Evolutionary conservation across 345 rosid genomes (phyloP).

Genomic region (Bruguiera sexangula): DNA sequence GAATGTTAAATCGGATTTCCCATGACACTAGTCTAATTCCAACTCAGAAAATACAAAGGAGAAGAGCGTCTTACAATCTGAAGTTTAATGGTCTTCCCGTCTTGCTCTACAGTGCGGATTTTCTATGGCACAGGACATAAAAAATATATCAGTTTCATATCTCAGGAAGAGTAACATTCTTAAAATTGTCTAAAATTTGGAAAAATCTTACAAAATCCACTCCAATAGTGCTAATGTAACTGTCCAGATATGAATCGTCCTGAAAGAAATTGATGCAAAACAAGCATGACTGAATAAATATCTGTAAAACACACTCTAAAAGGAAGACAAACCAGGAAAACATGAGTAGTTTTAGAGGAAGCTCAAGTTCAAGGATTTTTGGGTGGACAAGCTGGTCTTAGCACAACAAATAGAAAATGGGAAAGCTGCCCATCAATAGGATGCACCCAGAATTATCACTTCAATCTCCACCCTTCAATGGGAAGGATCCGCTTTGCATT

Average conservation of each 20-base stretch:
- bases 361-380: not conserved
- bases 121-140: constrained; percentile 36
- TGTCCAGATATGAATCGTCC: constrained; percentile 95
- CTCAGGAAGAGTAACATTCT: not conserved
- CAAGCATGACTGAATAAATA: not conserved
- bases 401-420: too few species aligned
- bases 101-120: constrained; percentile 92
- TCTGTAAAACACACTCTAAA: not conserved
- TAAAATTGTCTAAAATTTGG: not conserved
- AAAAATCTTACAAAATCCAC: constrained; percentile 75
- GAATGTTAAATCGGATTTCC: not conserved
- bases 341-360: not conserved
- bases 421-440: too few species aligned
- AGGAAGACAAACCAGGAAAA: not conserved
- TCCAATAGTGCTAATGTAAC: constrained; percentile 91
- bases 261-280: constrained; percentile 18
- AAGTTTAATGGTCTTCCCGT: constrained; percentile 80
- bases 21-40: not conserved
- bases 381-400: too few species aligned
- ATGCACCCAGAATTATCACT: too few species aligned
- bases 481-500: not conserved
- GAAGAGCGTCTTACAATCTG: constrained; percentile 51
- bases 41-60: not conserved
- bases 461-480: too few species aligned
- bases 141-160: not conserved